Evolutionary conservation across 352 stramenopile genomes (phyloP), one percentile per base, ranked within the genome.

Genomic region (Phytopythium helicoides): DNA sequence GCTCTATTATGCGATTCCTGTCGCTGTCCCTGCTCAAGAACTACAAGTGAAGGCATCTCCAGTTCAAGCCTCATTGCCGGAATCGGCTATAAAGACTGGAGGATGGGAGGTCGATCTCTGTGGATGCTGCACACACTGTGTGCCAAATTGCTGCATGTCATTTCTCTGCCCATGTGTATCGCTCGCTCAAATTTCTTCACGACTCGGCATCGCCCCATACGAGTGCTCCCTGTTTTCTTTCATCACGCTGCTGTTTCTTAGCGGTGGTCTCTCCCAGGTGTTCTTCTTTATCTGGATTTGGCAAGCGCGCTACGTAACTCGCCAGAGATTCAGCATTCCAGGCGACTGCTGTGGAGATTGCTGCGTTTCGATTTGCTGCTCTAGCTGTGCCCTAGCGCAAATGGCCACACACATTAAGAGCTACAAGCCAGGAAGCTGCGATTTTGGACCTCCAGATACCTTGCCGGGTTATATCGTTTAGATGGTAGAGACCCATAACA

Each of bases 401-500:
- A 73, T 84, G 23, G 75, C 75, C 5, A 81, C 72, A 4, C 75
- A 86, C 62, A 47, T 76, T 28, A 81, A 81, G 58, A 84, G 70
- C 33, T 86, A 86, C 67, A 73, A 26, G 6, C 72, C 67, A 2
- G 65, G 62, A 18, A 62, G 31, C 25, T 76, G 64, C 51, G 55
- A 58, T 34, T 76, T 81, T 18, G 10, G 25, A 47, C 22, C 57
- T 7, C 60, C 58, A 22, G 69, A 75, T 38, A 71, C 54, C 5
- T 39, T 82, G 25, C 72, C 68, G 16, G 58, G 58, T 9, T 81
- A 72, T 46, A 54, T 46, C 28, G 28, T 33, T 9, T 33, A 33
- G 28, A 33, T 9, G 5, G 9, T 33, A 33, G 9, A 33, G 28
- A 9, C 28, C 28, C 5, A 33, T 33, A 10, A 9, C 5, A 33